Percentiles rank a stretch among this genome's conserved stretches.
Evolutionary conservation across 1,139 yeast genomes (phyloP).

Genomic region (Yamadazyma triangularis): DNA sequence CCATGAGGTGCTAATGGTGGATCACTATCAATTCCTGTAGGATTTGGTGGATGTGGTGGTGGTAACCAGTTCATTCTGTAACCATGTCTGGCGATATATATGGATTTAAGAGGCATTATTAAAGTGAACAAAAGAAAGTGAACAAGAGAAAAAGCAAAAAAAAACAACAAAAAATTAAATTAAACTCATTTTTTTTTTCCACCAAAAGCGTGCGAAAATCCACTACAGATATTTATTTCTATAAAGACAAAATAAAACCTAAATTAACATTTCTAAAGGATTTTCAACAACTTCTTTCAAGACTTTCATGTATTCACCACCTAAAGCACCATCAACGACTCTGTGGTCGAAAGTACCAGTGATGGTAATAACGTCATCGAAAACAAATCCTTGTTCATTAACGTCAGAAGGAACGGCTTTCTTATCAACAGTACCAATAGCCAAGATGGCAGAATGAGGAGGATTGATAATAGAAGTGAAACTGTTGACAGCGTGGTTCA

Average conservation of each 20-base stretch:
- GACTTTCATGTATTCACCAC: constrained; percentile 95
- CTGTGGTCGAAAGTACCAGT: constrained; percentile 99
- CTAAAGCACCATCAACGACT: constrained; percentile 95
- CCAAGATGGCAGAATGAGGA: constrained; percentile 92
- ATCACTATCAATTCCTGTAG: constrained; percentile 80
- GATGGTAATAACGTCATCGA: constrained; percentile 85
- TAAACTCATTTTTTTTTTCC: too few species aligned
- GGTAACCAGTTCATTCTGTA: constrained; percentile 81
- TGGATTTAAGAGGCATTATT: constrained; percentile 44
- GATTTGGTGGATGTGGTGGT: constrained; percentile 67
- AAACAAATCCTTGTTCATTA: constrained; percentile 86
- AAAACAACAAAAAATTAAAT: too few species aligned
- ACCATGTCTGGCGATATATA: constrained; percentile 66
- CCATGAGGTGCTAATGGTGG: constrained; percentile 81
- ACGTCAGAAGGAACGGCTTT: constrained; percentile 91
- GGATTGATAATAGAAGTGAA: constrained; percentile 98
- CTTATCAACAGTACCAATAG: constrained; percentile 90
- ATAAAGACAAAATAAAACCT: constrained; percentile 19
- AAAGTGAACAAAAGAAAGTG: too few species aligned
- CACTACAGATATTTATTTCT: too few species aligned
- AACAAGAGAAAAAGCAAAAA: too few species aligned
- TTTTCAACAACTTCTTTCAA: constrained; percentile 89
- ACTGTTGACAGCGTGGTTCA: constrained; percentile 89
- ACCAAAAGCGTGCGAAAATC: too few species aligned
- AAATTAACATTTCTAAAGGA: constrained; percentile 90